Base-by-base conservation (phyloP, 371 early-diverging fungal genomes). In the Mortierella sp. region DNA sequence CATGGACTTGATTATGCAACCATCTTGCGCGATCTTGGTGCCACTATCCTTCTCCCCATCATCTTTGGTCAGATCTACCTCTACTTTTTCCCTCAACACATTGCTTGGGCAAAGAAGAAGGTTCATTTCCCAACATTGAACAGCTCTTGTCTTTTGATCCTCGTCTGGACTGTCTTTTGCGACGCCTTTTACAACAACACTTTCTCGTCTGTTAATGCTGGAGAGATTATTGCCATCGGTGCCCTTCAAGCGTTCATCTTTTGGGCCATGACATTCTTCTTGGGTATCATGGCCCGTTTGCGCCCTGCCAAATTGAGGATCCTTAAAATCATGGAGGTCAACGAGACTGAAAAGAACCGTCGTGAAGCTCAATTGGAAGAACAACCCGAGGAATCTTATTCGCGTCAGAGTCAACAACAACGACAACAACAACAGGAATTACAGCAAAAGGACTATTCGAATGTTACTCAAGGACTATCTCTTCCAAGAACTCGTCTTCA, bases 131-230 rank as follows among this genome's bases (percentile, higher is more conserved):
- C 90, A 0, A 88, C 89, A 39, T 68, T 93, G 54, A 92, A 91
- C 73, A 87, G 87, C 59, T 63, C 86, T 22, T 84, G 90, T 73
- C 83, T 94, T 1, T 76, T 94, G 73, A 85, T 91, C 55, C 87
- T 94, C 68, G 93, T 94, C 14, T 93, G 92, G 92, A 88, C 89
- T 28, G 91, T 93, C 10, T 94, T 93, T 71, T 91, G 91, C 68
- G 93, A 94, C 79, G 91, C 93, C 1, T 91, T 94, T 54, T 66
- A 88, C 64, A 84, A 89, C 45, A 79, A 90, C 20, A 88, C 91
- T 1, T 90, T 87, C 64, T 68, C 86, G 1, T 73, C 85, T 20
- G 87, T 91, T 14, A 75, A 84, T 9, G 85, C 91, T 0, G 88
- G 86, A 5, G 90, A 89, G 63, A 84, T 92, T 52, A 78, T 90